These are phyloP conservation scores for Mycena pura DNA, from an alignment of 768 basidiomycete genomes.

Conservation along the genomic window DNA sequence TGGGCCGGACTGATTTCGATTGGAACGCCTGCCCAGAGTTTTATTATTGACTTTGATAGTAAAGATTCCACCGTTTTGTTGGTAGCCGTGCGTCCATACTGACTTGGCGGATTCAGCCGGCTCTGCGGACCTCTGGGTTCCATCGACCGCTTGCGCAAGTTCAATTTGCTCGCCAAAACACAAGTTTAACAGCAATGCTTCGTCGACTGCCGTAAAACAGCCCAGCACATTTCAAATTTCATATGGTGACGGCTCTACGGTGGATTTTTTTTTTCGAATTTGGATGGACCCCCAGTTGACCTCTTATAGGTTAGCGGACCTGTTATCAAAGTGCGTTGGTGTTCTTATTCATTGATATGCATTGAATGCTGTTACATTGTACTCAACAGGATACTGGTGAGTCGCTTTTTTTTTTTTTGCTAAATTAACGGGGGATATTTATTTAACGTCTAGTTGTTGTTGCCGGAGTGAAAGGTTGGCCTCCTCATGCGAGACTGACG, in stretches of 20 bases:
- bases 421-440: not conserved
- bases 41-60: constrained; percentile 51
- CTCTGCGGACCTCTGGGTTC: constrained; percentile 35
- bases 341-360: too few species aligned
- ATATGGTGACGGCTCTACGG: constrained; percentile 51
- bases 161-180: constrained; percentile 38
- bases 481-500: not conserved
- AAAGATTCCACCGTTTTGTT: not conserved
- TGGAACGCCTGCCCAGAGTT: constrained; percentile 43
- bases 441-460: constrained; percentile 5
- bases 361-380: too few species aligned
- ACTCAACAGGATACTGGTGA: constrained; percentile 16
- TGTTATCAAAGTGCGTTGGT: constrained; percentile 43
- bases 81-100: not conserved
- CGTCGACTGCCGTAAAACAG: constrained; percentile 37
- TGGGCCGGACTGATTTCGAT: constrained; percentile 50
- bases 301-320: constrained; percentile 39
- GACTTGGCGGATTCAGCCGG: constrained; percentile 2
- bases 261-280: not conserved
- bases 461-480: constrained; percentile 17
- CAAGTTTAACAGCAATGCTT: constrained; percentile 35
- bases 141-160: constrained; percentile 35
- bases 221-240: constrained; percentile 42
- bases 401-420: not conserved
- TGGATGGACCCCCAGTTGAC: not conserved